Conservation (phyloP, 768 basidiomycete species). For the Podaxis sp. region DNA sequence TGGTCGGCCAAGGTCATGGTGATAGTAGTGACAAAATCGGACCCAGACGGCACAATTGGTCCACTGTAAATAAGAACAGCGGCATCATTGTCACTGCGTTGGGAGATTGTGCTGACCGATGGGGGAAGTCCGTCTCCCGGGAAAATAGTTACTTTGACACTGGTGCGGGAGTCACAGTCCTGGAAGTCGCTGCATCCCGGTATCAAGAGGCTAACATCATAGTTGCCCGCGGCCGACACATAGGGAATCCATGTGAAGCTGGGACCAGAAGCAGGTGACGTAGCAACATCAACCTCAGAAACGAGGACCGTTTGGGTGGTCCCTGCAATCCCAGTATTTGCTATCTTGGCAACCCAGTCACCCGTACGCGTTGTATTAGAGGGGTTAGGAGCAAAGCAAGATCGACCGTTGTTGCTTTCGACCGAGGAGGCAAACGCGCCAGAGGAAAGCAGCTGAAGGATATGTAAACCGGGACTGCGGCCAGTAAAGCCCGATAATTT, state of each 20-base stretch:
- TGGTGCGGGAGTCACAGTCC: constrained; percentile 79
- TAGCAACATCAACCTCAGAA: constrained; percentile 63
- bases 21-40: constrained; percentile 71
- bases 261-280: constrained; percentile 59
- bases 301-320: constrained; percentile 77
- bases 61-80: constrained; percentile 73
- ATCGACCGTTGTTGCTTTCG: constrained; percentile 51
- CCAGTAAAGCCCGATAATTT: constrained; percentile 77
- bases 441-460: constrained; percentile 89
- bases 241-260: constrained; percentile 89
- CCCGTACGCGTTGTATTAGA: constrained; percentile 72
- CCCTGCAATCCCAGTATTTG: constrained; percentile 73
- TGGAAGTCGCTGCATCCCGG: constrained; percentile 84
- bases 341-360: constrained; percentile 62
- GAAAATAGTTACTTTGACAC: constrained; percentile 80
- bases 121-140: constrained; percentile 68
- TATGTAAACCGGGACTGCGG: constrained; percentile 75
- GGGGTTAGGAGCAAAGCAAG: constrained; percentile 76
- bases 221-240: constrained; percentile 85
- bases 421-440: constrained; percentile 87
- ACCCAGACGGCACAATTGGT: constrained; percentile 72
- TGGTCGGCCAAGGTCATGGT: constrained; percentile 67
- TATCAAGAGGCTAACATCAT: constrained; percentile 79
- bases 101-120: constrained; percentile 67
- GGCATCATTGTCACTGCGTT: constrained; percentile 67